Base-by-base conservation (phyloP, 1,284 basidiomycete genomes). In the Ustilago tritici region DNA sequence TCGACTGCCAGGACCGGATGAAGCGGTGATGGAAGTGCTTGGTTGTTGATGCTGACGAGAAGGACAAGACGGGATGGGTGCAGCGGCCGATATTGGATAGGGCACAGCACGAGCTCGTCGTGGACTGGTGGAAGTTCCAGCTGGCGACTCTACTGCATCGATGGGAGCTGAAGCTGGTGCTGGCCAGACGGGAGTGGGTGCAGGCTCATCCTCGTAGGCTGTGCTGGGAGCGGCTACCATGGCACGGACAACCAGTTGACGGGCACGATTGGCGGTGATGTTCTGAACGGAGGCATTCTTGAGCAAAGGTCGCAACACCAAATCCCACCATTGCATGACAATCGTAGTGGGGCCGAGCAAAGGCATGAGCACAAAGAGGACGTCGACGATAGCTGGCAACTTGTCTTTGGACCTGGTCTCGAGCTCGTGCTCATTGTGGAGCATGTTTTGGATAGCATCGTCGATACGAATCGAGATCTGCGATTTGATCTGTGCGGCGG, bases 261-360 rank as follows among this genome's bases (percentile, higher is more conserved):
- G 65, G 1, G 82, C 82, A 17, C 78, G 70, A 19, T 69, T 70
- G 32, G 72, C 76, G 11, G 78, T 70, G 31, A 64, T 70, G 55
- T 68, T 69, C 35, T 72, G 56, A 6, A 79, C 64, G n/a, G 66
- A 58, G 0, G 70, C 59, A 32, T 73, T 73, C 53, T 82, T 76
- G 49, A 86, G 75, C 12, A 83, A 55, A 31, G 84, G 84, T 11
- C 77, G 69, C 11, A 86, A 61, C 11, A 84, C 63, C 34, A 78
- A 70, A 38, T 83, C 82, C 79, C 81, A 84, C 84, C 84, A 86
- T 52, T 81, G 71, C 61, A 76, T 63, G 2, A 82, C 72, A 35
- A 85, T 76, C 36, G 49, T 54, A 5, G 46, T 46, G 15, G 80
- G 58, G 14, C 72, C 76, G 14, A 85, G 56, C 15, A 85, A 50